A percentile compares a stretch with the other conserved stretches of the same genome.
phyloP scores from a whole-genome alignment of 441 rosid genomes.

The Erodium chrysanthum region DNA sequence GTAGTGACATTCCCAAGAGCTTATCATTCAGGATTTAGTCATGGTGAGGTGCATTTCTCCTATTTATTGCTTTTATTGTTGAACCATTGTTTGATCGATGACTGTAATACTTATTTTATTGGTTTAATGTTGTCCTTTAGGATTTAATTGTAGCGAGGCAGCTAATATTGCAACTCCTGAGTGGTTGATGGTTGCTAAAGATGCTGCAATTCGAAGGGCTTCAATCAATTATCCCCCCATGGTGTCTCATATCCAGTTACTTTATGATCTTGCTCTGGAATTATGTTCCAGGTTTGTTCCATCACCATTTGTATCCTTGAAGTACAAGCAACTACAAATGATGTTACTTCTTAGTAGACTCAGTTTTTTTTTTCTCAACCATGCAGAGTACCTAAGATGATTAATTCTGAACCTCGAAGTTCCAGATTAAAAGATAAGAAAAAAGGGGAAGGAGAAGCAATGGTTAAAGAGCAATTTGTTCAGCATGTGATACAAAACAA shows the following conservation, averaged over 20 bases:
- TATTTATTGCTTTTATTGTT: background rate
- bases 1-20: conserved; percentile 98
- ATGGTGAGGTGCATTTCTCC: conserved; percentile 38
- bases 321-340: background rate
- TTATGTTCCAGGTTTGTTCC: conserved; percentile 60
- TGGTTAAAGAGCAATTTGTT: conserved; percentile 73
- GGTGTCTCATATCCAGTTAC: conserved; percentile 98
- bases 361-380: conserved; percentile 15
- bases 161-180: conserved; percentile 90
- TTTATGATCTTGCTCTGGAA: conserved; percentile 83
- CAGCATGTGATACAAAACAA: conserved; percentile 56
- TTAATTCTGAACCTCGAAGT: conserved; percentile 66
- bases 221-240: conserved; percentile 90
- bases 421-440: conserved; percentile 86
- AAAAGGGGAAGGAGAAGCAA: conserved; percentile 76
- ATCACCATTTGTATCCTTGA: background rate
- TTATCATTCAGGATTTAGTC: conserved; percentile 97
- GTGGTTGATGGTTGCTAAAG: conserved; percentile 81
- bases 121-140: conserved; percentile 23
- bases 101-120: conserved; percentile 17
- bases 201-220: conserved; percentile 95
- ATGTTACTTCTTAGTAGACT: background rate
- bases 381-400: conserved; percentile 52
- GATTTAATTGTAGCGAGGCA: conserved; percentile 84
- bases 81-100: background rate